Percentiles rank a stretch among this genome's conserved stretches.
phyloP scores from a whole-genome alignment of 2,329 filamentous ascomycete species.

The Epichloe glyceriae region DNA sequence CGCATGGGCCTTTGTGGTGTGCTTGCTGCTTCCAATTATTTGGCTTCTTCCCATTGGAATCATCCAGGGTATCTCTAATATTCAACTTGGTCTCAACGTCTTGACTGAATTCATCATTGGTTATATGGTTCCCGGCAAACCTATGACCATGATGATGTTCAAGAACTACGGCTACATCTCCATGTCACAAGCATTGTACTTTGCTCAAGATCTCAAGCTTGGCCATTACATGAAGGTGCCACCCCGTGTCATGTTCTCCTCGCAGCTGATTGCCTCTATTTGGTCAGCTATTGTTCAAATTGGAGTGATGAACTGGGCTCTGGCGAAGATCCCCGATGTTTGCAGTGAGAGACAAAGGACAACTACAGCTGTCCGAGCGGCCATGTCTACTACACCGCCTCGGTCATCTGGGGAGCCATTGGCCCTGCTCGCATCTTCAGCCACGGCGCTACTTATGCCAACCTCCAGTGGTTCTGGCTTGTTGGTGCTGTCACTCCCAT shows the following conservation, averaged over 20 bases:
- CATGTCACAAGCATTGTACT: conserved; percentile 53
- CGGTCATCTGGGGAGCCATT: conserved; percentile 61
- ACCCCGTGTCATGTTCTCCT: conserved; percentile 47
- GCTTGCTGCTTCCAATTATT: conserved; percentile 41
- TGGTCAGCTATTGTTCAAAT: conserved; percentile 52
- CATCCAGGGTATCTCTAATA: conserved; percentile 48
- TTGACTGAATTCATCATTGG: conserved; percentile 62
- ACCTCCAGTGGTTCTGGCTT: conserved; percentile 59
- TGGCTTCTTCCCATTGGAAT: conserved; percentile 50
- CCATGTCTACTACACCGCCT: conserved; percentile 52
- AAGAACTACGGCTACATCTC: conserved; percentile 61
- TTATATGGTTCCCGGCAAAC: conserved; percentile 58
- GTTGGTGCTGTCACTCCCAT: conserved; percentile 51
- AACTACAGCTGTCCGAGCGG: conserved; percentile 44
- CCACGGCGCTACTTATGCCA: conserved; percentile 45
- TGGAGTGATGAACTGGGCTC: conserved; percentile 52
- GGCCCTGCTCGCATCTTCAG: conserved; percentile 60
- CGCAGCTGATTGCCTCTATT: conserved; percentile 44
- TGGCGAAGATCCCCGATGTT: conserved; percentile 48
- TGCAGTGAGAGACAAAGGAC: conserved; percentile 41
- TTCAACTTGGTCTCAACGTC: conserved; percentile 55
- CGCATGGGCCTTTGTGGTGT: conserved; percentile 45
- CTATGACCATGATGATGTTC: conserved; percentile 66
- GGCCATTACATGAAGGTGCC: conserved; percentile 58
- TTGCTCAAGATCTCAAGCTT: conserved; percentile 52